Evolutionary conservation across 2,329 filamentous ascomycete genomes (phyloP).

Genomic region (Penicillium frequentans): DNA sequence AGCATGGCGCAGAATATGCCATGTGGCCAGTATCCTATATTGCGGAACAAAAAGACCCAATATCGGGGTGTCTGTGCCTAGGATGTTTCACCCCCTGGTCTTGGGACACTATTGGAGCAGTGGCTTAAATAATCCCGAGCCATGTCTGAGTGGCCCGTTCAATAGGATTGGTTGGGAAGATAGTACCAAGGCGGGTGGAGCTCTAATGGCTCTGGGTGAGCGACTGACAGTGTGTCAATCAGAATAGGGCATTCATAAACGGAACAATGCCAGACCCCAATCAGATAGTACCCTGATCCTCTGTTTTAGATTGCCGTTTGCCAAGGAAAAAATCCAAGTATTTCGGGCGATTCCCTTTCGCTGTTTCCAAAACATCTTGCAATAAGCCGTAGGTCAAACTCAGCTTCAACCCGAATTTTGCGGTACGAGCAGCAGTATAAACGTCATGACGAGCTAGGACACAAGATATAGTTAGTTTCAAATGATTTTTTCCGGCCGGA

Average conservation of each 20-base stretch:
- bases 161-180: background rate
- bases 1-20: background rate
- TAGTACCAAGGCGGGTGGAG: background rate
- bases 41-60: background rate
- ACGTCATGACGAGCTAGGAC: slow-evolving; percentile 73
- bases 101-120: background rate
- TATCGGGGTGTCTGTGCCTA: background rate
- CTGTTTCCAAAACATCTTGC: slow-evolving; percentile 71
- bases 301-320: slow-evolving; percentile 34
- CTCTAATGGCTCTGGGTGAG: background rate
- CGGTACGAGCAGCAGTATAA: slow-evolving; percentile 72
- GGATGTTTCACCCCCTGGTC: background rate
- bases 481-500: background rate
- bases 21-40: background rate
- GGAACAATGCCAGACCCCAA: background rate
- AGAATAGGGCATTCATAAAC: background rate
- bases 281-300: slow-evolving; percentile 20
- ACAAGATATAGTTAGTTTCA: slow-evolving; percentile 12
- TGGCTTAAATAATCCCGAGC: background rate
- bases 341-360: slow-evolving; percentile 69
- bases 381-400: slow-evolving; percentile 77
- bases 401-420: slow-evolving; percentile 74
- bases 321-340: slow-evolving; percentile 70
- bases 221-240: background rate
- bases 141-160: background rate